Base-by-base conservation (phyloP, 2,329 filamentous ascomycete genomes). In the Aspergillus bombycis region DNA sequence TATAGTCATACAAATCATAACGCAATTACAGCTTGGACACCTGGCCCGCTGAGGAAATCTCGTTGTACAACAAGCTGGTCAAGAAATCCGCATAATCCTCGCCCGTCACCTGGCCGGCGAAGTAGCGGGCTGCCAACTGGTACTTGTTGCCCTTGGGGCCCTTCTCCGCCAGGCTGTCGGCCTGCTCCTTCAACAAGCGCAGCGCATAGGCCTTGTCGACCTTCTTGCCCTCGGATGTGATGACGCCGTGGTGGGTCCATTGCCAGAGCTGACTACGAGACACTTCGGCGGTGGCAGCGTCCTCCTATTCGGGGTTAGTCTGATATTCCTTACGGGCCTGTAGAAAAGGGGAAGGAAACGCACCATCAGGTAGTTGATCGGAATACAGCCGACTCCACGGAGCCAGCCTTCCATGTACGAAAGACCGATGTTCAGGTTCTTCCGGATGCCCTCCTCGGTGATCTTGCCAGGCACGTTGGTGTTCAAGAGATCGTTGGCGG, bases 391-490 rank as follows among this genome's bases (percentile, higher is more conserved):
- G 26, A 98, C 87, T 38, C 94, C 95, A 66, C 94, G 91, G 65
- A 98, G 85, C 95, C 95, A 99, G 66, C 93, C 95, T 82, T 99
- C 95, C 94, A 98, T 99, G 82, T 99, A 99, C 58, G 91, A 91
- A 7, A 99, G 88, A 45, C 94, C 95, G 70, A 99, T 98, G 82
- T 93, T 94, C 68, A 99, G 85, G 84, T 98, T 99, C 89, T 97
- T 97, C 76, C 92, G 89, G 82, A 99, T 97, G 62, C 95, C 95
- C 6, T 90, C 93, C 80, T 98, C 94, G 71, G 94, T 97, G 77
- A 99, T 86, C 77, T 88, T 86, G 30, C 95, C 95, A 8, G 94
- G 93, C 1, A 98, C 91, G 74, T 98, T 98, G 91, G 97, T 98
- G 86, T 98, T 98, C 64, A 98, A 87, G 59, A 99, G 86, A 75